Percentiles rank a stretch among this genome's conserved stretches.
Conservation (phyloP, 768 basidiomycete species). For the Suillus occidentalis region DNA sequence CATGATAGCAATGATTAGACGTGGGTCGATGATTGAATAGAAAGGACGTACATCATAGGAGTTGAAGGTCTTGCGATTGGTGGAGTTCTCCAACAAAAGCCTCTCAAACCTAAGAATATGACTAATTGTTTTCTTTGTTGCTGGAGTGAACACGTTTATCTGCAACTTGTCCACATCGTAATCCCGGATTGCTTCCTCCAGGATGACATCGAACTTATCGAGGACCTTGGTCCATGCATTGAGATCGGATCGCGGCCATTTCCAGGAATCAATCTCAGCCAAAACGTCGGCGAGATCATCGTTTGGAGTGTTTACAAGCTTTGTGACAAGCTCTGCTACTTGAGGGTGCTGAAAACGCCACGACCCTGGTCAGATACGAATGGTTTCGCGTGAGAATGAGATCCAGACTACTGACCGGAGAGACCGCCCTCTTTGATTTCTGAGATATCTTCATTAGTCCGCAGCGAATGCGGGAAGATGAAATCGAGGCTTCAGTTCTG, state of each 20-base stretch:
- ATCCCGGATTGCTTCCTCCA: slow-evolving; percentile 78
- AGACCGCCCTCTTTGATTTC: slow-evolving; percentile 78
- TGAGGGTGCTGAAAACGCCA: slow-evolving; percentile 59
- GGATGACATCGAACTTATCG: slow-evolving; percentile 90
- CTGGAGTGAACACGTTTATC: slow-evolving; percentile 70
- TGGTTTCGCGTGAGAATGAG: slow-evolving; percentile 12
- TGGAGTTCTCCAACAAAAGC: slow-evolving; percentile 93
- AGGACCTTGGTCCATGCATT: slow-evolving; percentile 96
- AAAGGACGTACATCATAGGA: slow-evolving; percentile 87
- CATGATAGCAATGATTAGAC: slow-evolving; percentile 11
- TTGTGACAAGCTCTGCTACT: slow-evolving; percentile 77
- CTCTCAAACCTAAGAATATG: slow-evolving; percentile 88
- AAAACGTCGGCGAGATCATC: slow-evolving; percentile 73
- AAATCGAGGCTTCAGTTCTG: slow-evolving; percentile 13
- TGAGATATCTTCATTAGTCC: slow-evolving; percentile 85
- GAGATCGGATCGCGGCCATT: slow-evolving; percentile 94
- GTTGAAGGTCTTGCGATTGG: slow-evolving; percentile 93
- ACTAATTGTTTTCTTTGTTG: slow-evolving; percentile 70
- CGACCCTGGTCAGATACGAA: background rate
- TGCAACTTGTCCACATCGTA: slow-evolving; percentile 89
- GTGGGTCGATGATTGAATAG: slow-evolving; percentile 2
- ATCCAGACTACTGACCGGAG: slow-evolving; percentile 58
- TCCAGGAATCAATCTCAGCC: slow-evolving; percentile 76
- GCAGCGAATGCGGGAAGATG: slow-evolving; percentile 43
- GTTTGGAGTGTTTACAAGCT: slow-evolving; percentile 62